Base-by-base conservation (phyloP, 2,329 filamentous ascomycete genomes). In the Paraphoma chrysanthemicola region DNA sequence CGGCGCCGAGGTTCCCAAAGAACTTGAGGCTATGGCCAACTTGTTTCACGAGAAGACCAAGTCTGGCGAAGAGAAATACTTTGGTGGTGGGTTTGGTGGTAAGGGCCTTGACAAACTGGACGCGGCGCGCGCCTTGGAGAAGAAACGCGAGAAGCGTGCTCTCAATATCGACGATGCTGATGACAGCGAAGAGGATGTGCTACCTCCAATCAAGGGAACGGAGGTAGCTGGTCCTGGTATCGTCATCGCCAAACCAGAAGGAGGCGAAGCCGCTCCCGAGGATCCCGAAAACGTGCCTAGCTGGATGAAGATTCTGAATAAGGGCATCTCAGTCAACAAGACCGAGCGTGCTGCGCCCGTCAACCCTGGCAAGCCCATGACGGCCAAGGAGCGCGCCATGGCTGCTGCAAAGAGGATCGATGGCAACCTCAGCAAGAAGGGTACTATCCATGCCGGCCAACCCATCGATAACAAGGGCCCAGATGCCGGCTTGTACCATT, bases 381-480 rank as follows among this genome's bases (percentile, higher is more conserved):
- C 68, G 8, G 65, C 68, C 9, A 71, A 96, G 60, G 92, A 96
- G 78, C 92, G 91, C 80, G 94, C 95, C 56, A 90, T 90, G 57
- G 91, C 91, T n/a, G 94, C 94, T 5, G 93, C 95, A 67, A 92
- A 89, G 67, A 90, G 90, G 75, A 97, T 99, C 79, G 93, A 97
- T 76, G 89, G 89, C 59, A 92, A 95, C 64, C 85, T 99, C 39
- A 94, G 92, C 71, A 92, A 92, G 67, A 92, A 92, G 33, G 93
- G 93, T 36, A 90, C 95, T 74, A 89, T 97, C 69, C 90, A 95
- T 57, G 90, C 92, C 4, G 95, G 95, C 12, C 93, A 96, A 59
- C 93, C 95, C 7, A 96, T 97, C 73, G 95, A 99, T 81, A 99
- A 99, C 81, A 97, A 97, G 78, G 95, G 95, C 1, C 95, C 95